Base-by-base conservation (phyloP, 2,329 filamentous ascomycete genomes). In the Cytospora mali region DNA sequence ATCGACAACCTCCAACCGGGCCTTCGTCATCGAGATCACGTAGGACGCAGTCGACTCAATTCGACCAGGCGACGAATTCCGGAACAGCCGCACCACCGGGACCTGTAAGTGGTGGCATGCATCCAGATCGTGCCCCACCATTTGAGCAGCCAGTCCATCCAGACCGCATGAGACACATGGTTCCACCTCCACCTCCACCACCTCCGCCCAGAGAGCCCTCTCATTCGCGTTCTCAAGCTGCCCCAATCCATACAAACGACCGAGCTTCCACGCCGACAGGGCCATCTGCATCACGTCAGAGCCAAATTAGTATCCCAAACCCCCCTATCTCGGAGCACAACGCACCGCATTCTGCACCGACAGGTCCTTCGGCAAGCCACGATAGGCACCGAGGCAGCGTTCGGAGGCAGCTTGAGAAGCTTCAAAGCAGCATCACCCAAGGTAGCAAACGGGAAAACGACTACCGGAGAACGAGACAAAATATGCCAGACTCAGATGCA, bases 331-430 rank as follows among this genome's bases (percentile, higher is more conserved):
- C 56, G 28, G 62, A 68, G 66, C 49, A 71, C 68, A 62, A 46
- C 29, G 61, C 57, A 23, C 55, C 61, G 10, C 56, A 66, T 39
- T 64, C 67, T 16, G 68, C 69, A 7, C 72, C 71, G 5, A 72
- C 72, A 4, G 72, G 71, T 23, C 72, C 77, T 7, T 69, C 76
- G 11, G 74, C 75, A 28, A 67, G 70, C 10, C 71, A 71, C 23
- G 77, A 81, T 29, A 74, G 79, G 59, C 72, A 72, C 53, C 71
- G 71, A 29, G 64, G 68, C 10, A 69, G 81, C 31, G 77, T 80
- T 21, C 76, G 79, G 63, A 77, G 85, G 62, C 84, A 88, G 68
- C 75, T 88, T 31, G 81, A 57, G 39, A 55, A 83, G 52, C 88
- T 89, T 64, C 71, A 82, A 68, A 67, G 77, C 70, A 75, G 76